Conservation (phyloP, 1,284 basidiomycete genomes). For the Ganoderma boninense region DNA sequence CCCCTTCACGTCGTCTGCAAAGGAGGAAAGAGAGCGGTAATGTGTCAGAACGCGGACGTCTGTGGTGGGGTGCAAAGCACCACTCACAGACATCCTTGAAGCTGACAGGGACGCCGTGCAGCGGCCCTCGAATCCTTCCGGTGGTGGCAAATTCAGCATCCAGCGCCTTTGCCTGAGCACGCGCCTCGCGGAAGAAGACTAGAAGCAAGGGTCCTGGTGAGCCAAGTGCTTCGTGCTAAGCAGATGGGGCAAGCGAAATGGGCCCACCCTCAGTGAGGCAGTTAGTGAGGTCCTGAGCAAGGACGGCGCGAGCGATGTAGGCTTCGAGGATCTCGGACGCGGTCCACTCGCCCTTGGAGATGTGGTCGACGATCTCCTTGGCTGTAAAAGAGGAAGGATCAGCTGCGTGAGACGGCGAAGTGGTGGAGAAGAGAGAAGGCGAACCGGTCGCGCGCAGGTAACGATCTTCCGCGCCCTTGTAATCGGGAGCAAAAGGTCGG, state of each 20-base stretch:
- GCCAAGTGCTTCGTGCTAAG: not conserved
- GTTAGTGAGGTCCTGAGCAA: conserved; percentile 75
- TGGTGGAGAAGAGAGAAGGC: conserved; percentile 9
- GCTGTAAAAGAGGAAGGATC: conserved; percentile 47
- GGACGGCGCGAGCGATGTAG: conserved; percentile 72
- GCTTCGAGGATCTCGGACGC: conserved; percentile 76
- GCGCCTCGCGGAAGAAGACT: conserved; percentile 79
- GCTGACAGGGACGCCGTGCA: conserved; percentile 86
- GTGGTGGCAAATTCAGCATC: conserved; percentile 73
- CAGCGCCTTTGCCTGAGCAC: conserved; percentile 66
- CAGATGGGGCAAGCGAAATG: not conserved
- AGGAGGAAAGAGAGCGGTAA: too few species aligned
- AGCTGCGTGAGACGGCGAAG: conserved; percentile 13
- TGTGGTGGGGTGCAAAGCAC: not conserved
- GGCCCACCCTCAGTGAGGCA: conserved; percentile 78
- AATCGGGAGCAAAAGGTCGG: conserved; percentile 29
- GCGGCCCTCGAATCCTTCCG: conserved; percentile 68
- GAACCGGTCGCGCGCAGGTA: conserved; percentile 41
- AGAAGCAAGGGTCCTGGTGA: conserved; percentile 11
- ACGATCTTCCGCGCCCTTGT: conserved; percentile 22
- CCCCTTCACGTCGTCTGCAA: conserved; percentile 68
- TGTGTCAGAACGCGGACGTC: conserved; percentile 11
- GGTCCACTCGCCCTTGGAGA: conserved; percentile 73
- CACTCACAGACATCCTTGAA: conserved; percentile 75
- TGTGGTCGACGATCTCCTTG: conserved; percentile 66